Evolutionary conservation across 2,329 filamentous ascomycete genomes (phyloP), one percentile per base, ranked within the genome.

Genomic region (Stagonosporopsis rhizophila): DNA sequence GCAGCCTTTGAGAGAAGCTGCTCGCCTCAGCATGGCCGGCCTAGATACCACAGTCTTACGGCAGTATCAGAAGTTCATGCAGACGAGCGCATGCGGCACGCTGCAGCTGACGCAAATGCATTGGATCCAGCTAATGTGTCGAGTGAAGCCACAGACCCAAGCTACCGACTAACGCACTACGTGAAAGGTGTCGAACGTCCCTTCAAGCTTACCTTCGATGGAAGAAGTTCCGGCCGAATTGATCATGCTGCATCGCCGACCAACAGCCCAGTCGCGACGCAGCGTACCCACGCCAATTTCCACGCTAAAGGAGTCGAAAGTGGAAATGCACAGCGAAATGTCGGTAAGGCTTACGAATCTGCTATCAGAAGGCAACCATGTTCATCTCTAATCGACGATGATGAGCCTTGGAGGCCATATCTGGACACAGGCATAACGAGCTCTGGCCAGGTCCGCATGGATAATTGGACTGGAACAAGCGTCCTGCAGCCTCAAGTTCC

Each of bases 391-490:
- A 70, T 65, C 62, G 59, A 66, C 63, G 68, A 72, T 66, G 65
- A 69, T 38, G 58, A 63, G 38, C 58, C 59, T 23, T 73, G 71
- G 73, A 68, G 46, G 53, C 49, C 52, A 28, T 68, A 69, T 52
- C 41, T 74, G 27, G 61, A 54, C 48, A 62, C 65, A 48, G 49
- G 52, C 32, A 62, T 61, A 28, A 46, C 52, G 38, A 63, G 57
- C 45, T 70, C 71, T 59, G 65, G 61, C 49, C 58, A 61, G 46
- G 63, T 61, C 19, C 50, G 54, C 17, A 50, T 55, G 37, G 51
- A 41, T 19, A 40, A 60, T 34, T 38, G 25, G 22, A 56, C 58
- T 52, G 56, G 48, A 64, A 57, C 46, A 47, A 56, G 60, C 55
- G 32, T 59, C 42, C 48, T 58, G 59, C 62, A 64, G 60, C 40